Base-by-base conservation (phyloP, 257 asterid genomes). In the Catharanthus roseus region DNA sequence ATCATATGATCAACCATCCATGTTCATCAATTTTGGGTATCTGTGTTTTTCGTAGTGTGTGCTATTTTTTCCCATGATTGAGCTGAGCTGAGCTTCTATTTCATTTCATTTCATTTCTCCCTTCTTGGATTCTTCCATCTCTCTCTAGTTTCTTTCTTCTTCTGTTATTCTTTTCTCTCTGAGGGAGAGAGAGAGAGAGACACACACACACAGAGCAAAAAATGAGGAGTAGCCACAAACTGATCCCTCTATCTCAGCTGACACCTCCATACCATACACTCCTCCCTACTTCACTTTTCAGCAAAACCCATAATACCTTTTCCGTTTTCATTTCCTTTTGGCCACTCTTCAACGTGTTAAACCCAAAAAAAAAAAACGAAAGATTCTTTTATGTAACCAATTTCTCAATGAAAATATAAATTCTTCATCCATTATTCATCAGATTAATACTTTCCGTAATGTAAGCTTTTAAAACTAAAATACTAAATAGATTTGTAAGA, bases 41-140 rank as follows among this genome's bases (percentile, higher is more conserved):
- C 18, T 77, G 86, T 82, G 82, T 65, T 84, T 70, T 77, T 84
- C 41, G 89, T 71, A 77, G 41, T 74, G 82, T 74, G 89, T 83
- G 85, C 80, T 75, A 12, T 66, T 54, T 69, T 75, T 68, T 38
- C 82, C 80, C 38, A 81, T 77, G 75, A 84, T 44, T 77, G 77
- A 44, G 75, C n/a, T n/a, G n/a, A n/a, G n/a, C n/a, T n/a, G n/a
- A n/a, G n/a, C n/a, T n/a, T n/a, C n/a, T n/a, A n/a, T n/a, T n/a
- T n/a, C n/a, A n/a, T n/a, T n/a, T n/a, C n/a, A n/a, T n/a, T n/a
- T n/a, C 19, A 33, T 50, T 36, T 29, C 42, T 61, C 16, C 42
- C 42, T 38, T n/a, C n/a, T 82, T 73, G 84, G 83, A 86, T 86
- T 80, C 85, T 77, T 38, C 58, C 10, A 12, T 31, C 4, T 23